Evolutionary conservation across 139 green algal species (phyloP), one percentile per base, ranked within the genome.

Genomic region (Mesotaenium endlicherianum): DNA sequence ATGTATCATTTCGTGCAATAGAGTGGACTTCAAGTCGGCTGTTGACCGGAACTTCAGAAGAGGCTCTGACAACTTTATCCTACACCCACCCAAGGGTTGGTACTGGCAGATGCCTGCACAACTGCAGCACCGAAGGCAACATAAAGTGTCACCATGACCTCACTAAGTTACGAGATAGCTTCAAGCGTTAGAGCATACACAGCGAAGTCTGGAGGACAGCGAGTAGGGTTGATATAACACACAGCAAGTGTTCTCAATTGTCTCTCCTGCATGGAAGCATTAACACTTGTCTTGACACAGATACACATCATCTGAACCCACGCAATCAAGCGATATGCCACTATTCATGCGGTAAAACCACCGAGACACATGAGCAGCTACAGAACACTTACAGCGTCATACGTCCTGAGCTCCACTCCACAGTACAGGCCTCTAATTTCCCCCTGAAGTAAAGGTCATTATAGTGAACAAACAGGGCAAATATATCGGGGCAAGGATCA

Each of bases 1-100:
- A 75, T 95, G 93, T 16, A 92, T 96, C 93, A 97, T 97, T 75
- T 97, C 93, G 80, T 97, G 93, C 42, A 97, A 89, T 71, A 97
- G 87, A 43, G 93, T 93, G 34, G 93, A 81, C 70, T 97, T 95
- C 0, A 96, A 53, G 87, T 95, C 94, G 0, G 78, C 49, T 6
- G 60, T n/a, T 3, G 92, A 92, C 5, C 94, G 91, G 38, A 92
- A 89, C 89, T 94, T 92, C 16, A 97, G 90, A 50, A 97, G 43
- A 0, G 94, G 94, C 83, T 95, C 85, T 0, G 87, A 93, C 49
- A 97, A 86, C 80, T 88, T 90, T 77, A 97, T 94, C 26, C 77
- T 40, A 64, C 91, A 94, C 57, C 93, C 94, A n/a, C 39, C 77
- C 11, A 60, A 55, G 20, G n/a, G n/a, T n/a, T 79, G 39, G 43